A percentile compares a stretch with the other conserved stretches of the same genome.
phyloP scores from a whole-genome alignment of 2,329 filamentous ascomycete genomes.

The Aureobasidium sp. region DNA sequence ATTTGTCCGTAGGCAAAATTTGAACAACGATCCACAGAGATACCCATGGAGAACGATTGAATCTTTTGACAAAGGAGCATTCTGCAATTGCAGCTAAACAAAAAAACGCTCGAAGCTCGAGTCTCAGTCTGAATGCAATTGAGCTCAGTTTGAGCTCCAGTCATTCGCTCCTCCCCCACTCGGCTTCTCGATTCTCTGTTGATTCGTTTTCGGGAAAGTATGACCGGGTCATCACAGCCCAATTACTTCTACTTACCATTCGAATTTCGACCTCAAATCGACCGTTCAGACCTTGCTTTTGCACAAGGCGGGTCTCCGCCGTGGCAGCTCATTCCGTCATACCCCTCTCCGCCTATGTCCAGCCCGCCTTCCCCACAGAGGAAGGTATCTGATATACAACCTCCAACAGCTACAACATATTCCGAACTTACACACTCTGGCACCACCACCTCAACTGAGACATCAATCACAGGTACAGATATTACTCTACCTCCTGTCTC shows the following conservation, averaged over 20 bases:
- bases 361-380: constrained; percentile 36
- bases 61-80: not conserved
- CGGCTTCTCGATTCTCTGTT: not conserved
- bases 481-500: not conserved
- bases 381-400: constrained; percentile 9
- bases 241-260: constrained; percentile 4
- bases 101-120: not conserved
- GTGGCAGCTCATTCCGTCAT: constrained; percentile 17
- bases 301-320: constrained; percentile 2
- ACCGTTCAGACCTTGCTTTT: constrained; percentile 1
- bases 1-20: constrained; percentile 5
- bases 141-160: not conserved
- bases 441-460: not conserved
- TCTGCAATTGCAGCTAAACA: not conserved
- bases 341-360: constrained; percentile 45
- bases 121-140: not conserved
- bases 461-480: not conserved
- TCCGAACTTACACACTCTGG: not conserved
- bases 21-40: not conserved
- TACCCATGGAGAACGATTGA: not conserved
- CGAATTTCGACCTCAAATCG: constrained; percentile 4
- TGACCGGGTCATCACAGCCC: constrained; percentile 7
- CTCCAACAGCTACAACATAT: not conserved
- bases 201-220: constrained; percentile 3
- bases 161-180: constrained; percentile 9